These are phyloP conservation scores for Globisporangium takayamanum DNA, from an alignment of 352 stramenopile genomes.

Conservation along the genomic window DNA sequence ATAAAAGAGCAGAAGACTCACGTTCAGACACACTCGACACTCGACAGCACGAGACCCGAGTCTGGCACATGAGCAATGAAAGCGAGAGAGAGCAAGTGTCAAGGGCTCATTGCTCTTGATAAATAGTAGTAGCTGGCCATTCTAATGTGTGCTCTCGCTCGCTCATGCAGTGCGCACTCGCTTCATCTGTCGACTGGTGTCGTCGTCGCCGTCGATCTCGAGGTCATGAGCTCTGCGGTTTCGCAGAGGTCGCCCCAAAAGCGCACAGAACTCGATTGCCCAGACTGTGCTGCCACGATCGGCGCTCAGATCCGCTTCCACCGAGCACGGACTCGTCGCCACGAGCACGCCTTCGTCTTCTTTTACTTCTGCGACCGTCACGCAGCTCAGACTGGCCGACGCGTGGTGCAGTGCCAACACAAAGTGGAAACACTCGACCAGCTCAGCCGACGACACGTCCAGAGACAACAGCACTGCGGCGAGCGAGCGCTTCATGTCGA, in stretches of 20 bases:
- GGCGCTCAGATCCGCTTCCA: slow-evolving; percentile 6
- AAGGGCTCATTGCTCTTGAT: no score
- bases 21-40: no score
- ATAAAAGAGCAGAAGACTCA: no score
- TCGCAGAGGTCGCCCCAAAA: not conserved
- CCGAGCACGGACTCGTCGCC: slow-evolving; percentile 7
- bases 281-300: slow-evolving; percentile 3
- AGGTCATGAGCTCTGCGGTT: not conserved
- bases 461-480: slow-evolving; percentile 1
- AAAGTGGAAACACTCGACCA: slow-evolving; percentile 10
- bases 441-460: not conserved
- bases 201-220: not conserved
- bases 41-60: no score
- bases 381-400: not conserved
- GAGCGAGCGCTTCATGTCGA: not conserved
- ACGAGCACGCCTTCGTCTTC: slow-evolving; percentile 5
- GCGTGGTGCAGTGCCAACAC: slow-evolving; percentile 2
- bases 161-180: slow-evolving; percentile 1
- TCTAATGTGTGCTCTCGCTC: no score
- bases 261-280: slow-evolving; percentile 6
- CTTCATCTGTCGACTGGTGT: not conserved
- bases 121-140: no score
- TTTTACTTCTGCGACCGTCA: slow-evolving; percentile 4
- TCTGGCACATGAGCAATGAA: no score
- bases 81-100: no score